Evolutionary conservation across 257 asterid species (phyloP), one percentile per base, ranked within the genome.

Genomic region (Leonotis leonurus): DNA sequence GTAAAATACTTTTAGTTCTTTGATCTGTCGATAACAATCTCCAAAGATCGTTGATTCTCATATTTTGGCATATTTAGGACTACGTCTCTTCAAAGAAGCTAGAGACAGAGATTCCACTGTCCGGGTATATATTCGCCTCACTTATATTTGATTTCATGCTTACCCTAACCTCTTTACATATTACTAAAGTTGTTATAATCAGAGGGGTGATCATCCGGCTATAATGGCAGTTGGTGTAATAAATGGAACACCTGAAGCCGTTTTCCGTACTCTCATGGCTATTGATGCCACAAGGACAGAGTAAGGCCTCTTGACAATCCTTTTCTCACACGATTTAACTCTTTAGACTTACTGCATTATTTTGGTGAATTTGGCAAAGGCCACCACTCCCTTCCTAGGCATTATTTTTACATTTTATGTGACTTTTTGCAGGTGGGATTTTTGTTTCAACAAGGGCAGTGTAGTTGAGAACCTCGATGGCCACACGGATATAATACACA

Each of bases 171-270:
- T n/a, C n/a, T n/a, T 46, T 41, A 48, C 36, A 35, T n/a, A 49
- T 50, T 32, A 46, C 18, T 62, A 16, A 37, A 43, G 24, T 53
- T 14, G 29, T 58, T 63, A n/a, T 52, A 65, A 18, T 75, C 77
- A 77, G 89, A 69, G 73, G 95, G 94, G 74, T 46, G 77, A 67
- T 70, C 84, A 77, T 56, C 96, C 94, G 11, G 95, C 95, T 8
- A 81, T 92, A 73, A 92, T 92, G 99, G 99, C 96, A n/a, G 94
- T 92, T 68, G 97, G 96, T 53, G 84, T 80, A 33, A 53, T 92
- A 55, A 77, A 85, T 48, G 96, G 89, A 83, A 61, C 81, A 66
- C 77, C 99, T 9, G 97, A 89, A 74, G 84, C 85, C 49, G 87
- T 89, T 86, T 92, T 89, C 63, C 85, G 70, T 59, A 75, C 89